phyloP scores from a whole-genome alignment of 495 filamentous ascomycete genomes.

The Paragyromitra xinjiangensis region DNA sequence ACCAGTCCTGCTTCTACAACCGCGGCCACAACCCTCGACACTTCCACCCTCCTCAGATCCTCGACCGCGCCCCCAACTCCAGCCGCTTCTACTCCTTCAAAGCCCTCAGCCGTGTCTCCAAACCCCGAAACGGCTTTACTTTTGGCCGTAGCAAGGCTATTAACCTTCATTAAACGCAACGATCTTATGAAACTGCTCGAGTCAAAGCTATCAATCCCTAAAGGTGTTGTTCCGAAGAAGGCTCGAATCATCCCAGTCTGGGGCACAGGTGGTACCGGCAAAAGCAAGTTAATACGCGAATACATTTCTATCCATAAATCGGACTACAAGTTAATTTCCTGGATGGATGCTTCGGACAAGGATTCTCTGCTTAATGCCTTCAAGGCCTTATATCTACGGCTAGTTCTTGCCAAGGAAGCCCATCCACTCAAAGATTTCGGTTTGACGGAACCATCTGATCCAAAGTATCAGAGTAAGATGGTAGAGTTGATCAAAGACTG shows the following conservation, averaged over 20 bases:
- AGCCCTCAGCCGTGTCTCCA: background rate
- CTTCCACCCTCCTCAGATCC: background rate
- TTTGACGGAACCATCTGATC: background rate
- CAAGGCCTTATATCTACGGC: background rate
- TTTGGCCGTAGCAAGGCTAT: background rate
- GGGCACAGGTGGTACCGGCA: constrained; percentile 31
- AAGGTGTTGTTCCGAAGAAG: background rate
- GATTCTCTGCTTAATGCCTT: background rate
- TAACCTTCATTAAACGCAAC: background rate
- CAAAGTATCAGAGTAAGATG: background rate
- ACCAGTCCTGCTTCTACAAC: background rate
- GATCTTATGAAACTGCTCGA: background rate
- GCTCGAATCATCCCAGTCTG: constrained; percentile 1
- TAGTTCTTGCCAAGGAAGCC: background rate
- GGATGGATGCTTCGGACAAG: constrained; percentile 15
- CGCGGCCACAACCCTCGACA: background rate
- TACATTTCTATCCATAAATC: constrained; percentile 9
- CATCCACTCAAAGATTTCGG: background rate
- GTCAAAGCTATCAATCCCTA: background rate
- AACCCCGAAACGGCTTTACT: background rate
- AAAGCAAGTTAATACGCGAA: constrained; percentile 10
- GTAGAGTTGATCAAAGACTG: constrained; percentile 5
- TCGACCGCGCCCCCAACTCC: background rate
- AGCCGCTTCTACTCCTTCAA: background rate
- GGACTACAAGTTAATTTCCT: constrained; percentile 25